These are phyloP conservation scores for Sclerotinia glacialis DNA, from an alignment of 2,329 filamentous ascomycete genomes.

Conservation along the genomic window DNA sequence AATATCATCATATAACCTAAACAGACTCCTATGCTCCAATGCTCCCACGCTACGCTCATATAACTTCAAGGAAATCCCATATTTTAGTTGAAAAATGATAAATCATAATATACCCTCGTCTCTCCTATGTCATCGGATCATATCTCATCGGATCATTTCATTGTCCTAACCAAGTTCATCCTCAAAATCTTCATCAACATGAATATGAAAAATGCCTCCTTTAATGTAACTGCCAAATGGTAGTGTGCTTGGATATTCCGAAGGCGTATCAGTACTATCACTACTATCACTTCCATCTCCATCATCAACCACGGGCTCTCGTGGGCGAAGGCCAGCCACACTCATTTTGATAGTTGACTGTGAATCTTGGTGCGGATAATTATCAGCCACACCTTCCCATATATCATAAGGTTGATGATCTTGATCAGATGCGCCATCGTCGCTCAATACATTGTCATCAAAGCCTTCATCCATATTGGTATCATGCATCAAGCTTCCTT, in stretches of 20 bases:
- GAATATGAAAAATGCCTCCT: conserved; percentile 8
- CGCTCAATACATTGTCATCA: conserved; percentile 30
- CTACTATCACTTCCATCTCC: conserved; percentile 22
- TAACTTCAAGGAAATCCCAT: neutral
- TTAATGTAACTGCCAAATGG: neutral
- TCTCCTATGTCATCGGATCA: neutral
- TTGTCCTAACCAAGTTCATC: conserved; percentile 11
- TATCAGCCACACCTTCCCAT: conserved; percentile 24
- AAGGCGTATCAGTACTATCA: conserved; percentile 22
- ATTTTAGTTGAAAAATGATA: neutral
- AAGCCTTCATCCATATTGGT: conserved; percentile 31
- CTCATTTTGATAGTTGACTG: conserved; percentile 7
- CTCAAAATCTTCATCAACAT: conserved; percentile 24
- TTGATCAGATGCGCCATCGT: conserved; percentile 10
- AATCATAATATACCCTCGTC: neutral
- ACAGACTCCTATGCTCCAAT: conserved; percentile 1
- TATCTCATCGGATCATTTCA: neutral
- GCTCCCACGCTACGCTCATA: neutral
- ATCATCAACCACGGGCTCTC: conserved; percentile 2
- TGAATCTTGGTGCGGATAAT: conserved; percentile 2
- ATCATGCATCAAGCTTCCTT: conserved; percentile 34
- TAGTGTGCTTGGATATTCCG: conserved; percentile 23
- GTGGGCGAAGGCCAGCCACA: neutral
- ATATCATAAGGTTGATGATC: conserved; percentile 18
- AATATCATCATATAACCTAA: neutral